Evolutionary conservation across 176 grass and related monocot genomes (phyloP).

Genomic region (Oryza glaberrima): DNA sequence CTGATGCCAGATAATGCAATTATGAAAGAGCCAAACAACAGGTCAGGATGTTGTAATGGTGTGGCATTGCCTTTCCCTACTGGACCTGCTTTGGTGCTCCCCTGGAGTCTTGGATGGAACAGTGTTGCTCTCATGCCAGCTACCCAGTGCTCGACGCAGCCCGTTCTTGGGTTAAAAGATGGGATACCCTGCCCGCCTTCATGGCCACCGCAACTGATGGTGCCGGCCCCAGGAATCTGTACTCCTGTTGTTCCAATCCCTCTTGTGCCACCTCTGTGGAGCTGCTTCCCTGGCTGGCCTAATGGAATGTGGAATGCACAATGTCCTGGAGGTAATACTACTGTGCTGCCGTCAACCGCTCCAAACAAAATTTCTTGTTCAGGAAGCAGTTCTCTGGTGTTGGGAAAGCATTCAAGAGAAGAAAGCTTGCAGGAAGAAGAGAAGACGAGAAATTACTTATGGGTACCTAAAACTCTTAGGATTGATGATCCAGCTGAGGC

Average conservation of each 20-base stretch:
- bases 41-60: slow-evolving; percentile 44
- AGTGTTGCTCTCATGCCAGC: slow-evolving; percentile 45
- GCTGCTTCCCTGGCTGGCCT: slow-evolving; percentile 56
- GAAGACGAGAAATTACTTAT: slow-evolving; percentile 59
- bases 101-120: slow-evolving; percentile 57
- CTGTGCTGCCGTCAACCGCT: slow-evolving; percentile 24
- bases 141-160: slow-evolving; percentile 25
- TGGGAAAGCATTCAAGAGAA: slow-evolving; percentile 86
- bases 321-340: slow-evolving; percentile 48
- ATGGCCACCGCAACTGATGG: slow-evolving; percentile 15
- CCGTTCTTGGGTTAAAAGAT: slow-evolving; percentile 41
- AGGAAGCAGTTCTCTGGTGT: slow-evolving; percentile 45
- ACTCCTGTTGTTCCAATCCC: slow-evolving; percentile 52
- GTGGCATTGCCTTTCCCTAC: slow-evolving; percentile 41
- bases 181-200: neutral
- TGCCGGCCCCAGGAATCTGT: slow-evolving; percentile 42
- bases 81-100: slow-evolving; percentile 58
- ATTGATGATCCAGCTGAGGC: slow-evolving; percentile 65
- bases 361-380: slow-evolving; percentile 50
- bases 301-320: slow-evolving; percentile 53
- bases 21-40: slow-evolving; percentile 43
- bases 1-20: slow-evolving; percentile 33
- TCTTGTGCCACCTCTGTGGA: slow-evolving; percentile 55
- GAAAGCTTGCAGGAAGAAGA: slow-evolving; percentile 44
- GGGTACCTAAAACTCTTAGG: slow-evolving; percentile 71